Evolutionary conservation across 139 green algal genomes (phyloP), one percentile per base, ranked within the genome.

Genomic region (Trebouxia sp.): DNA sequence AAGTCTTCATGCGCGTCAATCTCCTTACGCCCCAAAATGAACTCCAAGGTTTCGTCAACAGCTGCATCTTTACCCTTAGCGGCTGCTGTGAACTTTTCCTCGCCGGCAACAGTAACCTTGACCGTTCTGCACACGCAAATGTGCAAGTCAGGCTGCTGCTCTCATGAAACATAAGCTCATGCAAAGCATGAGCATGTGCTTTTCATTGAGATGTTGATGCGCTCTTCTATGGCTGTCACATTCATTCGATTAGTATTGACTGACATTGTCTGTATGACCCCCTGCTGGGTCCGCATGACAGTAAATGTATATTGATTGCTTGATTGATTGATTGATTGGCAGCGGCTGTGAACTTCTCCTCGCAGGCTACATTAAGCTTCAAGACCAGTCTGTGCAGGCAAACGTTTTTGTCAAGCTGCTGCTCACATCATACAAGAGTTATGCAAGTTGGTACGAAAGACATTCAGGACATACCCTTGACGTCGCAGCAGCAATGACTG

Each of bases 41-140:
- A 84, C 72, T 81, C 80, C 56, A 84, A 43, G 6, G 30, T 51
- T 11, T 84, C 74, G n/a, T 67, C 41, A 10, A 80, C 62, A 24
- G 30, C 43, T n/a, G 80, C 56, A 37, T 81, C 56, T 12, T 37
- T 38, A 22, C 72, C 74, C 22, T 77, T 47, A 1, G 32, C 80
- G 14, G 43, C 6, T 0, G 47, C 39, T 42, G 56, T 81, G 39
- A 42, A 45, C 56, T 84, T 84, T 6, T 62, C 35, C 69, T 84
- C 53, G 6, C 72, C 74, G 4, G 41, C 35, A 0, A 84, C 72
- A 20, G 11, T 78, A 39, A 81, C 80, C 55, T 81, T 67, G 22
- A 65, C 12, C 1, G 55, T 70, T 30, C 75, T 80, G 75, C 72
- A 43, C 17, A n/a, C n/a, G n/a, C n/a, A n/a, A 14, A 14, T 17